These are phyloP conservation scores for Mycena vitilis DNA, from an alignment of 768 basidiomycete genomes.

Conservation along the genomic window DNA sequence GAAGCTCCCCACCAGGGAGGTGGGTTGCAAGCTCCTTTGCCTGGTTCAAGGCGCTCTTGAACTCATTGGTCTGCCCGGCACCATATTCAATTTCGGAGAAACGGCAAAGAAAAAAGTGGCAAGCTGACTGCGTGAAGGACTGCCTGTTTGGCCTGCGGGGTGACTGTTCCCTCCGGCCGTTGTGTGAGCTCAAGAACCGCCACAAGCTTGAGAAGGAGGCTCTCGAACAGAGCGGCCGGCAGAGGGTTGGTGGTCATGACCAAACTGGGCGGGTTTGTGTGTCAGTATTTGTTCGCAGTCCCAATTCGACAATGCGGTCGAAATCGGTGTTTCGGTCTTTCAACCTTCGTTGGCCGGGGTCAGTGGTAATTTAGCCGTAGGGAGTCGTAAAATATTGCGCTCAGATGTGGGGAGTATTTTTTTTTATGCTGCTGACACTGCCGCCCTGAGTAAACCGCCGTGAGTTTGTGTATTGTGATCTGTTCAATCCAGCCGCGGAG, in stretches of 20 bases:
- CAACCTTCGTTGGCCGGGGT: no score
- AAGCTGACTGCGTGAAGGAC: conserved; percentile 69
- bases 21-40: conserved; percentile 69
- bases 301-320: not conserved
- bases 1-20: conserved; percentile 80
- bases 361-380: no score
- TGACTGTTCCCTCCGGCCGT: conserved; percentile 62
- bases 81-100: not conserved
- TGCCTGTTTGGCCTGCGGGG: conserved; percentile 71
- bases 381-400: no score
- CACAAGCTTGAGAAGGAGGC: conserved; percentile 70
- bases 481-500: no score
- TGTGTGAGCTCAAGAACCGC: conserved; percentile 71
- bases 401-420: no score
- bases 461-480: no score
- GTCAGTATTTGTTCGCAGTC: conserved; percentile 8
- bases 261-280: not conserved
- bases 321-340: no score
- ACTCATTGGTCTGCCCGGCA: conserved; percentile 72
- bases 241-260: conserved; percentile 50
- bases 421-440: no score
- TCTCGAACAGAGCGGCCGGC: conserved; percentile 64
- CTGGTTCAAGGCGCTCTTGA: conserved; percentile 66
- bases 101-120: no score
- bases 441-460: no score